A percentile compares a stretch with the other conserved stretches of the same genome.
Conservation (phyloP, 148 eudicot genomes). For the Tetragonia tetragonoides region DNA sequence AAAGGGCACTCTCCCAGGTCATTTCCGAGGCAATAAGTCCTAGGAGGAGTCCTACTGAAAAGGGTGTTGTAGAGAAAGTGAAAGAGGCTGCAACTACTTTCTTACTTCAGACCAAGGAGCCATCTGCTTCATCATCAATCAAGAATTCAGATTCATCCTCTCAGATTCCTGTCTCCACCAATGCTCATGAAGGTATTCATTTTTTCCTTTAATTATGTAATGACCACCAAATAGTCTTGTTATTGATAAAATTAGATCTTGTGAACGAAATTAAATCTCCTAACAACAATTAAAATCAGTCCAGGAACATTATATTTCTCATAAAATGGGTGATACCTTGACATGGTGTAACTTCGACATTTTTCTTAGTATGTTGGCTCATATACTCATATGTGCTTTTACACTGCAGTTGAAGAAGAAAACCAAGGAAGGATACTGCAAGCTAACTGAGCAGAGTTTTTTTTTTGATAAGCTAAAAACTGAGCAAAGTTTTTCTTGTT, state of each 20-base stretch:
- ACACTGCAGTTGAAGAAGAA: constrained; percentile 60
- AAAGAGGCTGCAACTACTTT: constrained; percentile 64
- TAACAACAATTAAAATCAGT: too few relatives aligned
- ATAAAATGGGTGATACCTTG: too few relatives aligned
- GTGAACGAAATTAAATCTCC: too few relatives aligned
- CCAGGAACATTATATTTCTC: too few relatives aligned
- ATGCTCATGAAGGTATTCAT: constrained; percentile 47
- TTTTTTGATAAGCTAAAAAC: neutral
- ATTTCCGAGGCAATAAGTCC: constrained; percentile 71
- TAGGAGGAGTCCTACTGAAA: constrained; percentile 35
- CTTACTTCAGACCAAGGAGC: constrained; percentile 47
- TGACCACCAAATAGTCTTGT: neutral
- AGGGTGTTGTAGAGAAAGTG: constrained; percentile 66
- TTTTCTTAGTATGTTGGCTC: neutral
- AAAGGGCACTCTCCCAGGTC: constrained; percentile 62
- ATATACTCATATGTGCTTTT: constrained; percentile 8
- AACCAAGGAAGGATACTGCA: constrained; percentile 60
- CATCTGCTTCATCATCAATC: constrained; percentile 27
- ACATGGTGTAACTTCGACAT: neutral
- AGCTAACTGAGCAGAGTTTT: constrained; percentile 41
- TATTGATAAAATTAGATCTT: neutral
- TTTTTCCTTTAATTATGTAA: constrained; percentile 1
- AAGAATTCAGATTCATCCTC: constrained; percentile 28
- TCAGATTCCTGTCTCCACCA: constrained; percentile 45
- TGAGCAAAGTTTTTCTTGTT: neutral